Percentiles rank a stretch among this genome's conserved stretches.
phyloP scores from a whole-genome alignment of 495 filamentous ascomycete genomes.

The Penicillium verhagenii region DNA sequence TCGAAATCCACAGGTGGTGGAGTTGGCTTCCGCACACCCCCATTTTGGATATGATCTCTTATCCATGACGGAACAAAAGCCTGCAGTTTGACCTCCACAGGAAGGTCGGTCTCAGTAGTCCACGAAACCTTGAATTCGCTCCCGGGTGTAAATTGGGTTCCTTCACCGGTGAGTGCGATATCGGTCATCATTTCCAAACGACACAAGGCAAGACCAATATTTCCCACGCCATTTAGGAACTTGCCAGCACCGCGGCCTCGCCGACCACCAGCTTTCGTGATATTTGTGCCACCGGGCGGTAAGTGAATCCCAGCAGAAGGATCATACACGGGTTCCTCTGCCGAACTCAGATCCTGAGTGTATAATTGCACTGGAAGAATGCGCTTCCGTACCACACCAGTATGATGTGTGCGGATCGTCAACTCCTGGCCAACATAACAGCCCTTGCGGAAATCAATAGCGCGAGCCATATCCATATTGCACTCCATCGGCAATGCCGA shows the following conservation, averaged over 20 bases:
- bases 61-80: constrained; percentile 87
- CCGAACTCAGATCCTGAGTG: constrained; percentile 32
- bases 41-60: constrained; percentile 39
- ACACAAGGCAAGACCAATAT: constrained; percentile 85
- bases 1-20: constrained; percentile 21
- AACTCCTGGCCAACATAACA: constrained; percentile 97
- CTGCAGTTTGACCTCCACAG: constrained; percentile 63
- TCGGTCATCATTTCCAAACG: constrained; percentile 88
- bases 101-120: constrained; percentile 33
- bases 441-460: constrained; percentile 89
- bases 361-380: constrained; percentile 86
- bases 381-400: constrained; percentile 86
- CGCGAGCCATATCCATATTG: constrained; percentile 80
- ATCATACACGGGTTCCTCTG: constrained; percentile 53
- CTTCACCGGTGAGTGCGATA: constrained; percentile 62
- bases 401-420: constrained; percentile 91
- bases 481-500: constrained; percentile 74
- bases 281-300: constrained; percentile 39
- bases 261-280: constrained; percentile 45
- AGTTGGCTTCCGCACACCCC: constrained; percentile 26
- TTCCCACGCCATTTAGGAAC: constrained; percentile 72
- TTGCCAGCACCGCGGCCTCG: constrained; percentile 73
- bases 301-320: constrained; percentile 29
- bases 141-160: constrained; percentile 48
- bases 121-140: constrained; percentile 57